Conservation (phyloP, 306 rosid species). For the Pyrus bretschneideri region DNA sequence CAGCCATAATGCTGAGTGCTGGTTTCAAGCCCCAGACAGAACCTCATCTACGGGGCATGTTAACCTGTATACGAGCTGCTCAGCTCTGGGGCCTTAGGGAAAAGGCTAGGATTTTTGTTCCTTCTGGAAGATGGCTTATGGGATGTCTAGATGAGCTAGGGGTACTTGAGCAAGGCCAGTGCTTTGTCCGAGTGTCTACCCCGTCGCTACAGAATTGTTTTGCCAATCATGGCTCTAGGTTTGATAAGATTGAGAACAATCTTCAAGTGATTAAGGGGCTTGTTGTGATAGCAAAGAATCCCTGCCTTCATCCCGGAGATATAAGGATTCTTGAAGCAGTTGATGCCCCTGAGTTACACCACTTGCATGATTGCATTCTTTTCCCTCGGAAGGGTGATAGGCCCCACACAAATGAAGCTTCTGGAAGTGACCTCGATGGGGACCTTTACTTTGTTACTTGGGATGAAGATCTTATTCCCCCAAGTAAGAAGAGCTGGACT, state of each 20-base stretch:
- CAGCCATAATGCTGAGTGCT: slow-evolving; percentile 88
- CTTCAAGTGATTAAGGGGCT: slow-evolving; percentile 50
- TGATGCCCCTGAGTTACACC: slow-evolving; percentile 65
- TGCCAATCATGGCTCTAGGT: slow-evolving; percentile 75
- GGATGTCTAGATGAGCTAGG: slow-evolving; percentile 73
- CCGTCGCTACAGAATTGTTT: slow-evolving; percentile 70
- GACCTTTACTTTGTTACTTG: slow-evolving; percentile 92
- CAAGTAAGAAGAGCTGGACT: slow-evolving; percentile 67
- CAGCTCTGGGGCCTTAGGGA: slow-evolving; percentile 87
- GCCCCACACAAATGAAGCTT: slow-evolving; percentile 90
- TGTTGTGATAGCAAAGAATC: slow-evolving; percentile 78
- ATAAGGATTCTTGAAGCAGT: slow-evolving; percentile 81
- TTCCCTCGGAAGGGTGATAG: slow-evolving; percentile 90
- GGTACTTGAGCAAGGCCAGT: slow-evolving; percentile 71
- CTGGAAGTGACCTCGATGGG: slow-evolving; percentile 95
- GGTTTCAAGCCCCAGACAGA: slow-evolving; percentile 76
- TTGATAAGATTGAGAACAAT: slow-evolving; percentile 41
- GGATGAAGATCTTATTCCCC: slow-evolving; percentile 81
- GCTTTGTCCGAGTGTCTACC: slow-evolving; percentile 73
- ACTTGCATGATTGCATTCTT: slow-evolving; percentile 73
- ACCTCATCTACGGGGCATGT: slow-evolving; percentile 85
- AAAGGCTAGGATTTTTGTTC: slow-evolving; percentile 76
- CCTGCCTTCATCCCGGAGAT: slow-evolving; percentile 95
- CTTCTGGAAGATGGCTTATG: slow-evolving; percentile 83
- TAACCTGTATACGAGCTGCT: slow-evolving; percentile 65